These are phyloP conservation scores for Mortierella claussenii DNA, from an alignment of 192 early-diverging fungal species.

Conservation along the genomic window DNA sequence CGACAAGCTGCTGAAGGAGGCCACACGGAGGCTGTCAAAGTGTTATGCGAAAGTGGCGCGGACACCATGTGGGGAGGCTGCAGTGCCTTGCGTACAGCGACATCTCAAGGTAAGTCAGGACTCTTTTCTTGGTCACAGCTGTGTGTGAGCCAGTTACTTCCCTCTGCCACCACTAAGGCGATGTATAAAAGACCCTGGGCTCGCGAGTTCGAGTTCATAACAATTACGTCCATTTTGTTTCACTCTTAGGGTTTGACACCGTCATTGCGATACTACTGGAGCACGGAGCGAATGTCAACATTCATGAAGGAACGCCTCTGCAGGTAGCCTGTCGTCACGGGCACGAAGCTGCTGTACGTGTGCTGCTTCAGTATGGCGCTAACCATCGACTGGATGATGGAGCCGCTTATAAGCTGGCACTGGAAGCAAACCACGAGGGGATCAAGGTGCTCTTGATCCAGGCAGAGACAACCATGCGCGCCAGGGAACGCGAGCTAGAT, in stretches of 20 bases:
- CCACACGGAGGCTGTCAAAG: conserved; percentile 31
- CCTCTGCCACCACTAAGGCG: too few species aligned
- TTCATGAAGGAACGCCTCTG: conserved; percentile 49
- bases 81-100: conserved; percentile 34
- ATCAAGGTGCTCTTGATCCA: conserved; percentile 36
- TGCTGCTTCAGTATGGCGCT: conserved; percentile 30
- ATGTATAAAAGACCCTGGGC: not conserved
- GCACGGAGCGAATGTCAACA: conserved; percentile 46
- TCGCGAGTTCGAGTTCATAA: not conserved
- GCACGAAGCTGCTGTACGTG: conserved; percentile 40
- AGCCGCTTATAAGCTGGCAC: conserved; percentile 40
- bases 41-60: conserved; percentile 37
- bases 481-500: conserved; percentile 35
- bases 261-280: conserved; percentile 40
- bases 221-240: not conserved
- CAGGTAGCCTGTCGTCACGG: conserved; percentile 45
- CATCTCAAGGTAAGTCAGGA: conserved; percentile 24
- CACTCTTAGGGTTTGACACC: conserved; percentile 23
- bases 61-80: conserved; percentile 49
- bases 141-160: too few species aligned
- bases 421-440: conserved; percentile 37
- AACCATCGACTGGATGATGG: conserved; percentile 51
- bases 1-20: conserved; percentile 33
- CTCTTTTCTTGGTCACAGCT: too few species aligned
- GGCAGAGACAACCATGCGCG: conserved; percentile 38